phyloP scores from a whole-genome alignment of 2,329 filamentous ascomycete species.

The Parasarocladium wereldwijsianum region DNA sequence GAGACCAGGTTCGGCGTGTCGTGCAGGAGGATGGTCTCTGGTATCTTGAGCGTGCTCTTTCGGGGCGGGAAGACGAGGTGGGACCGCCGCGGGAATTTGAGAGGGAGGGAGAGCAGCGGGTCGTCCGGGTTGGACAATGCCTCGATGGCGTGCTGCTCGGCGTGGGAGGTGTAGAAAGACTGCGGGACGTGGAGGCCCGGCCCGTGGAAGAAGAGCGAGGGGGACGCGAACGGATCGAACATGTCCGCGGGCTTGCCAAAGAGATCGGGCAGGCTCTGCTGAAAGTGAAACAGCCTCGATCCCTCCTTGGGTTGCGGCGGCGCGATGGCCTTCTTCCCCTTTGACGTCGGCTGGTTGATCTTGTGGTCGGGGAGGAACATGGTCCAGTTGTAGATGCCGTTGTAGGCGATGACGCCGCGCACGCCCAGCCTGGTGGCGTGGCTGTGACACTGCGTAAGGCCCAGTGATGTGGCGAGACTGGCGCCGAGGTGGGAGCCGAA shows the following conservation, averaged over 20 bases:
- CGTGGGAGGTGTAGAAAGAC: conserved; percentile 23
- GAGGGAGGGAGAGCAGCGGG: background rate
- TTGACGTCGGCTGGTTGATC: conserved; percentile 18
- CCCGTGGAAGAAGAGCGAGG: conserved; percentile 42
- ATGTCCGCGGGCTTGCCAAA: conserved; percentile 33
- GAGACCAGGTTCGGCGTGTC: conserved; percentile 16
- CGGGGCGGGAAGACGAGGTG: conserved; percentile 33
- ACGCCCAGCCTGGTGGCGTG: conserved; percentile 29
- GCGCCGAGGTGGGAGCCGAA: conserved; percentile 45
- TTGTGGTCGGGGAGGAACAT: conserved; percentile 40
- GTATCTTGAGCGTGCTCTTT: conserved; percentile 31
- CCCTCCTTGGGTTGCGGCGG: conserved; percentile 13
- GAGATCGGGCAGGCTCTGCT: conserved; percentile 21
- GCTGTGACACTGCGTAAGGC: conserved; percentile 37
- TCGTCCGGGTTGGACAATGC: conserved; percentile 1
- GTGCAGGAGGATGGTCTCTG: conserved; percentile 32
- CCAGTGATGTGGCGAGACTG: conserved; percentile 38
- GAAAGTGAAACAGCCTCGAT: conserved; percentile 22
- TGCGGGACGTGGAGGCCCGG: conserved; percentile 30
- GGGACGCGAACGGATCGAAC: conserved; percentile 46
- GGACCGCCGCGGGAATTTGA: conserved; percentile 22
- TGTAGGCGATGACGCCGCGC: conserved; percentile 38
- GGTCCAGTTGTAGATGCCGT: conserved; percentile 52
- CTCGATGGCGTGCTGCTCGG: conserved; percentile 11
- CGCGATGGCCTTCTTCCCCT: conserved; percentile 8